These are phyloP conservation scores for Naganishia kalamii DNA, from an alignment of 768 basidiomycete genomes.

Conservation along the genomic window DNA sequence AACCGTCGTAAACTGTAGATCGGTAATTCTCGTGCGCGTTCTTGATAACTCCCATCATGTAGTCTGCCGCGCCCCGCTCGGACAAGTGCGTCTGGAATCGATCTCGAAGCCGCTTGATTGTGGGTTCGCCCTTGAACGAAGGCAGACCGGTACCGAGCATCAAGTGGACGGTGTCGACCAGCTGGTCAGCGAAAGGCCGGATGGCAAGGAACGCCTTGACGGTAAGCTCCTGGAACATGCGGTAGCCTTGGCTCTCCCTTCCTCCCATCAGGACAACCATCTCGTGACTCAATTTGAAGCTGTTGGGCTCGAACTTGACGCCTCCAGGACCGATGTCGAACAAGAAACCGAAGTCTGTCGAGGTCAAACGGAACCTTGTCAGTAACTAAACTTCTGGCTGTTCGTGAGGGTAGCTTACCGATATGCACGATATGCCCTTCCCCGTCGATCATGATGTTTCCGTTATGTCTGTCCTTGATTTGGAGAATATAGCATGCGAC, in stretches of 20 bases:
- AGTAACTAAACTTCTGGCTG: background rate
- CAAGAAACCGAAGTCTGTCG: constrained; percentile 31
- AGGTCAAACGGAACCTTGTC: constrained; percentile 4
- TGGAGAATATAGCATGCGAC: constrained; percentile 96
- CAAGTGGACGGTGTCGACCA: constrained; percentile 77
- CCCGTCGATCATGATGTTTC: constrained; percentile 99
- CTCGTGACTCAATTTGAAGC: constrained; percentile 97
- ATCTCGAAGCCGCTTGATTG: constrained; percentile 77
- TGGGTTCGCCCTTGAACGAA: constrained; percentile 91
- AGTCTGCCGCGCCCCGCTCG: constrained; percentile 88
- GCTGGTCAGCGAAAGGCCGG: constrained; percentile 85
- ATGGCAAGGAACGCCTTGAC: constrained; percentile 95
- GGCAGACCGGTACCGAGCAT: constrained; percentile 95
- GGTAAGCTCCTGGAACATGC: constrained; percentile 84
- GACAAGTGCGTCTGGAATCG: constrained; percentile 74
- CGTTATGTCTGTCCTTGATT: constrained; percentile 98
- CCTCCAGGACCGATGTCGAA: constrained; percentile 67
- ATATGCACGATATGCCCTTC: constrained; percentile 96
- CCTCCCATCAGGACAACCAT: constrained; percentile 99
- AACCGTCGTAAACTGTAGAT: constrained; percentile 91
- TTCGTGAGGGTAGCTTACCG: constrained; percentile 53
- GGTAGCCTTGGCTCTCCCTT: constrained; percentile 84
- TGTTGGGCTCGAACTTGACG: constrained; percentile 96
- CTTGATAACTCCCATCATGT: constrained; percentile 77
- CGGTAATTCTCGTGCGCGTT: constrained; percentile 94